Conservation (phyloP, 306 rosid species). For the Dalbergia cochinchinensis region DNA sequence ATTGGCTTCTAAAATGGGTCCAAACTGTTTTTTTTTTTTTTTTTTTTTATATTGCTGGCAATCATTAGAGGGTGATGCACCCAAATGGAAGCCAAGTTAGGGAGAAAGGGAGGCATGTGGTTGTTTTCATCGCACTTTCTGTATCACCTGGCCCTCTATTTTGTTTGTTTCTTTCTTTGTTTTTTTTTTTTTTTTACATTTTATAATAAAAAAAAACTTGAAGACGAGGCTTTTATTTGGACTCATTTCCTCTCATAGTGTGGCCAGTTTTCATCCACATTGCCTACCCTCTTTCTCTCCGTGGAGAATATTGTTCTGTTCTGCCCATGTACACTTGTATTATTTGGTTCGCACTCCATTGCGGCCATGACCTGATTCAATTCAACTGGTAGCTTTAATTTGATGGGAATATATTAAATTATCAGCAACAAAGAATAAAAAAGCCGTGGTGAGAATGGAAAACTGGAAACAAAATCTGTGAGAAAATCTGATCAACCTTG, state of each 20-base stretch:
- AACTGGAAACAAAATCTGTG: constrained; percentile 46
- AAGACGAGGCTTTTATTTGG: constrained; percentile 42
- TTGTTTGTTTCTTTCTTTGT: constrained; percentile 31
- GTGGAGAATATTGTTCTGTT: constrained; percentile 26
- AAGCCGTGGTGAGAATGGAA: constrained; percentile 30
- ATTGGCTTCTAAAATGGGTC: constrained; percentile 68
- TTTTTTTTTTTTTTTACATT: background rate
- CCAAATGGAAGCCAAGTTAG: constrained; percentile 55
- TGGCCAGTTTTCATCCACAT: constrained; percentile 75
- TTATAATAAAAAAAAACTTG: background rate
- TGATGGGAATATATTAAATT: constrained; percentile 25
- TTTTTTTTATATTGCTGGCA: constrained; percentile 63
- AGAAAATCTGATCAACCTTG: constrained; percentile 54
- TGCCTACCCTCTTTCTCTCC: constrained; percentile 45
- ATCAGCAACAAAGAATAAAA: constrained; percentile 27
- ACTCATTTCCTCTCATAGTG: constrained; percentile 42
- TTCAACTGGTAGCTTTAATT: constrained; percentile 3
- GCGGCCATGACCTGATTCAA: constrained; percentile 36
- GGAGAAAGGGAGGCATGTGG: constrained; percentile 59
- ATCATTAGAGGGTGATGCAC: constrained; percentile 80
- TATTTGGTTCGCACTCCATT: constrained; percentile 44
- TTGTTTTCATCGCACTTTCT: constrained; percentile 69
- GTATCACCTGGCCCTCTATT: constrained; percentile 48
- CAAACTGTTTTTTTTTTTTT: constrained; percentile 49
- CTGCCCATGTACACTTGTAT: constrained; percentile 40